These are phyloP conservation scores for Apium graveolens DNA, from an alignment of 129 eudicot species.

Conservation along the genomic window DNA sequence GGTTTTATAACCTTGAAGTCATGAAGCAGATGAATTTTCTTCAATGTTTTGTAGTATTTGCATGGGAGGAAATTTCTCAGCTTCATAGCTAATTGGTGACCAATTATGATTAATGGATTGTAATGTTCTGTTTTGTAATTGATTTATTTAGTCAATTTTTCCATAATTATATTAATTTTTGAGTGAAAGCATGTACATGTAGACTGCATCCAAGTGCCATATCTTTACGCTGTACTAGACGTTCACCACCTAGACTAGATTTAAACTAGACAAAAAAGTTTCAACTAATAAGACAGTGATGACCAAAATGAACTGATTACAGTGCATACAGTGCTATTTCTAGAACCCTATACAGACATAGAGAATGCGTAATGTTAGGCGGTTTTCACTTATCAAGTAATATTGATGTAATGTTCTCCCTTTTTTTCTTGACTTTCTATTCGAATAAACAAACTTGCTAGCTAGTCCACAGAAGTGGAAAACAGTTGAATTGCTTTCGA, in stretches of 20 bases:
- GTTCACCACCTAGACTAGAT: background rate
- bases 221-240: background rate
- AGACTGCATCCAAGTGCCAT: no score
- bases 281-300: background rate
- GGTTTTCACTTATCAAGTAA: background rate
- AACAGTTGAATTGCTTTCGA: background rate
- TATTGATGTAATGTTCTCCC: background rate
- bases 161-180: background rate
- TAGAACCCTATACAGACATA: background rate
- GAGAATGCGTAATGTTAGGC: background rate
- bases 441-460: no score
- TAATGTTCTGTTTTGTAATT: conserved; percentile 4
- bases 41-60: conserved; percentile 20
- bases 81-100: conserved; percentile 52
- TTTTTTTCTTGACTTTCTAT: background rate
- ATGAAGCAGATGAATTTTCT: conserved; percentile 87
- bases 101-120: conserved; percentile 13
- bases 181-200: background rate
- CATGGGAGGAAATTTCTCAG: conserved; percentile 64
- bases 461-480: background rate
- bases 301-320: no score
- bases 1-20: conserved; percentile 25
- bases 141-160: background rate
- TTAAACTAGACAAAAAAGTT: background rate
- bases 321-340: background rate